Conservation (phyloP, 192 early-diverging fungal species). For the Chytriomyces confervae region DNA sequence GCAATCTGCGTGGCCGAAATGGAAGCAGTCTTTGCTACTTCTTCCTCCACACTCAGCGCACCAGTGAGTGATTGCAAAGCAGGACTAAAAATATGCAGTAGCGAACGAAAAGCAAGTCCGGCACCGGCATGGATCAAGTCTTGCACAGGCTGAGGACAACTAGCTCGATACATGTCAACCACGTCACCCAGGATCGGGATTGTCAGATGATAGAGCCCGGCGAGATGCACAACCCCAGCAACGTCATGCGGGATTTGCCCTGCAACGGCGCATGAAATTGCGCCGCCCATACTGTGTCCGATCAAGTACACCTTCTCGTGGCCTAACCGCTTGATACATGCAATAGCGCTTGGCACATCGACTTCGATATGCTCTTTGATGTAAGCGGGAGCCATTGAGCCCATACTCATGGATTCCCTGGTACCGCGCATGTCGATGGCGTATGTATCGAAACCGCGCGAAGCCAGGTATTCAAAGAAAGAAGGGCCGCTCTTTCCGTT, state of each 20-base stretch:
- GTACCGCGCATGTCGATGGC: slow-evolving; percentile 53
- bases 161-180: slow-evolving; percentile 46
- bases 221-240: slow-evolving; percentile 56
- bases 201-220: slow-evolving; percentile 52
- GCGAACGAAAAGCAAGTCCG: slow-evolving; percentile 35
- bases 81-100: slow-evolving; percentile 36
- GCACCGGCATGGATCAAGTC: slow-evolving; percentile 30
- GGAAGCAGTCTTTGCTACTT: too few species aligned
- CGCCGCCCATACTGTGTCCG: slow-evolving; percentile 58
- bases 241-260: slow-evolving; percentile 50
- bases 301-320: slow-evolving; percentile 53
- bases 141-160: slow-evolving; percentile 38
- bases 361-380: slow-evolving; percentile 47
- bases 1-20: neutral
- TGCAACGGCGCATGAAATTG: slow-evolving; percentile 54
- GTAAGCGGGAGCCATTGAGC: slow-evolving; percentile 33
- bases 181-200: slow-evolving; percentile 46
- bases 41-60: slow-evolving; percentile 14
- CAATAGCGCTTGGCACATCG: slow-evolving; percentile 55
- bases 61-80: slow-evolving; percentile 21
- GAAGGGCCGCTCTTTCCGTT: slow-evolving; percentile 45
- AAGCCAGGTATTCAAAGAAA: slow-evolving; percentile 53
- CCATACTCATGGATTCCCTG: slow-evolving; percentile 37
- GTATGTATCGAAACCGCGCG: slow-evolving; percentile 49
- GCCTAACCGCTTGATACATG: slow-evolving; percentile 44